Percentiles rank a stretch among this genome's conserved stretches.
phyloP scores from a whole-genome alignment of 2,329 filamentous ascomycete species.

The Calonectria hawksworthii region DNA sequence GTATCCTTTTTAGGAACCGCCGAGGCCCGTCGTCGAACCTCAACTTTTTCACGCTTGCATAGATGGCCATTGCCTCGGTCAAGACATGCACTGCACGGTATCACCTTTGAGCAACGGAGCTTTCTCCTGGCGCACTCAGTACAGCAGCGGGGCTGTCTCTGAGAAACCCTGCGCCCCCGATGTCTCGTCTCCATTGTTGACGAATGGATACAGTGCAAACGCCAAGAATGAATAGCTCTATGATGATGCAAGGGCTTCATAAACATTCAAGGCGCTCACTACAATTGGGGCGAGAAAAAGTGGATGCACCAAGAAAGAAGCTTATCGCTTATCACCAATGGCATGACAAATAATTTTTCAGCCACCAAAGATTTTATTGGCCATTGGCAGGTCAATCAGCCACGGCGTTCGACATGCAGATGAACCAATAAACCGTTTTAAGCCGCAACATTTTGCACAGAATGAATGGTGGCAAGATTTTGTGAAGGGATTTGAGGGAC shows the following conservation, averaged over 20 bases:
- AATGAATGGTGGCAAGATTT: not conserved
- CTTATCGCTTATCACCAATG: not conserved
- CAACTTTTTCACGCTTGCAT: constrained; percentile 1
- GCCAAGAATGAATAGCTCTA: not conserved
- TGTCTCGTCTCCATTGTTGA: not conserved
- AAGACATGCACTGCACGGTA: not conserved
- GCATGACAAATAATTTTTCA: not conserved
- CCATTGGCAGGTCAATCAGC: not conserved
- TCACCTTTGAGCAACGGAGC: constrained; percentile 3
- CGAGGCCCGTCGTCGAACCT: not conserved
- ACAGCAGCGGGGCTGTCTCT: not conserved
- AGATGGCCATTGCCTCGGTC: not conserved
- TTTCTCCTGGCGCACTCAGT: not conserved
- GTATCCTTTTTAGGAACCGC: not conserved
- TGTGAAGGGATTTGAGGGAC: no score
- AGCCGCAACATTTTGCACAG: not conserved
- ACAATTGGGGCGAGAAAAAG: not conserved
- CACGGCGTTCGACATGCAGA: not conserved
- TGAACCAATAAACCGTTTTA: not conserved
- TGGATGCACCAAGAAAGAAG: not conserved
- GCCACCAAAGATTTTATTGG: not conserved
- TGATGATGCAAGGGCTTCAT: not conserved
- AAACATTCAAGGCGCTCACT: not conserved
- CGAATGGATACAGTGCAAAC: no score
- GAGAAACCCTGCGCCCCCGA: not conserved